Base-by-base conservation (phyloP, 805 yeast species). In the Teunomyces pallodes region DNA sequence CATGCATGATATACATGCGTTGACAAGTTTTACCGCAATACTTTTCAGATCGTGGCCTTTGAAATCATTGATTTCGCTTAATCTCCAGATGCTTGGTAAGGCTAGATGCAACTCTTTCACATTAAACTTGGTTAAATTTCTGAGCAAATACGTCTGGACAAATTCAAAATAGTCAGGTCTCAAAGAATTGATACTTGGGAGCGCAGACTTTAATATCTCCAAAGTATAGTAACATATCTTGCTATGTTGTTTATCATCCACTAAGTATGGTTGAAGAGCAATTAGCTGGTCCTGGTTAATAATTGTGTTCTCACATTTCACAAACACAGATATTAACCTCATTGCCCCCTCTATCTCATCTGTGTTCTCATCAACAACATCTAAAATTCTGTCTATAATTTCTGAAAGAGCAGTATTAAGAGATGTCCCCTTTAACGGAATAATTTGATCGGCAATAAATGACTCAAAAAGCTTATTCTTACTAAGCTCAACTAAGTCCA, bases 91-190 rank as follows among this genome's bases (percentile, higher is more conserved):
- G 48, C 88, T 75, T 1, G 90, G 90, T 62, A 88, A 77, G 0
- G 92, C 96, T 57, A 83, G 84, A n/a, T 80, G 80, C 7, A 88
- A 63, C 54, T 87, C 94, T 48, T 62, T 71, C 0, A 76, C 73
- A 45, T 75, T 78, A 65, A 84, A 78, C 51, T 79, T 84, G 2
- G 91, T 83, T 29, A 88, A 62, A 29, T 79, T 67, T 30, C 70
- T 69, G 51, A 87, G 59, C n/a, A 88, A 56, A 2, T 79, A 71
- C 0, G 71, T 57, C 58, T 81, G 84, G 12, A 83, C 72, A 8
- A 73, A 76, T 17, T 62, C 52, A 26, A 82, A 56, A 55, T 83
- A 85, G 2, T 69, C 74, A 0, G 79, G 75, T 42, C 83, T 76
- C 41, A 86, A 66, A 4, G 77, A 65, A 0, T 60, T 55, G 7